Evolutionary conservation across 805 yeast species (phyloP), one percentile per base, ranked within the genome.

Genomic region (Cyberlindnera mrakii): DNA sequence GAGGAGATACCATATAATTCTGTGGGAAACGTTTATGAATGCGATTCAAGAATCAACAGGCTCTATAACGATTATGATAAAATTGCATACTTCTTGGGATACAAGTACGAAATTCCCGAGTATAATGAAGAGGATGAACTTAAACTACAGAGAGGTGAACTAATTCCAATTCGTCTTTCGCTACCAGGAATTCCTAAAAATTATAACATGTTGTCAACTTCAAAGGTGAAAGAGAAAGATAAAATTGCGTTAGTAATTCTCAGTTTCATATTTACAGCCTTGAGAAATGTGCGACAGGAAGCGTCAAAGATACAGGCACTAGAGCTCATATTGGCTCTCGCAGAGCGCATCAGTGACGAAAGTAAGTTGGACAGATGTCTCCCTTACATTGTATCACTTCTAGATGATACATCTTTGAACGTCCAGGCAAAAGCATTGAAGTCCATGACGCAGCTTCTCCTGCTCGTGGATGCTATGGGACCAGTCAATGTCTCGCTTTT

Each of bases 331-430:
- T 60, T 86, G 8, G 85, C 87, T 0, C 69, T 91, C 16, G 77
- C 91, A 2, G 96, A 86, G 54, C 75, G 78, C 44, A 68, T 88
- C 2, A 75, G 77, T 19, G 98, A 93, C 58, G 95, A 85, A 44
- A 81, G 80, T 14, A 91, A 89, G 58, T 66, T 93, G 33, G 97
- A 93, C 59, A 65, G 97, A 36, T 78, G 88, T 29, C 61, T 93
- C 19, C 98, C 99, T 0, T 87, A 83, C 57, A 60, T 93, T 19
- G 74, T 86, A 18, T 66, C 78, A n/a, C 67, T 88, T 41, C 60
- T 90, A 13, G 88, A 85, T 40, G 96, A 87, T 47, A 65, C 72
- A 1, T 72, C 81, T 16, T 71, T 78, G 1, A 75, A 71, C 37
- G 93, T 88, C 4, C 85, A 82, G 41, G 73, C 80, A 1, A 66